Evolutionary conservation across 2,329 filamentous ascomycete genomes (phyloP).

Genomic region (Penicillium sumatraense): DNA sequence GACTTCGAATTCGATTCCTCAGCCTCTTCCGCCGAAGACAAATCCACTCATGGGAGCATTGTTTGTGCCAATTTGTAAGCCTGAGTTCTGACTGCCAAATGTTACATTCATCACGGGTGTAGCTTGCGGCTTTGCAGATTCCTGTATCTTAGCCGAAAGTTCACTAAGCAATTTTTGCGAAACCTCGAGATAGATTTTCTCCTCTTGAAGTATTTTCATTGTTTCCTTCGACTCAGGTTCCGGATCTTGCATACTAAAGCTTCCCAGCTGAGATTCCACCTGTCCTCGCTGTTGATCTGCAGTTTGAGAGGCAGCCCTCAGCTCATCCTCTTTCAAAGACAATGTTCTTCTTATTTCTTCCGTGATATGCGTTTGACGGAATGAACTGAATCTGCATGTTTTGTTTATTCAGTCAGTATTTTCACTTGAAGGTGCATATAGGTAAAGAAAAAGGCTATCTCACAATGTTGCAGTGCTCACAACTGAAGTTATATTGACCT

Average conservation of each 20-base stretch:
- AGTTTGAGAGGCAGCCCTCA: not conserved
- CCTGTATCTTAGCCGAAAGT: slow-evolving; percentile 5
- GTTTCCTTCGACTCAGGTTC: not conserved
- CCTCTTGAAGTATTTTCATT: not conserved
- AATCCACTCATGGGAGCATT: slow-evolving; percentile 3
- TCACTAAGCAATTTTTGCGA: slow-evolving; percentile 7
- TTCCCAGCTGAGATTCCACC: not conserved
- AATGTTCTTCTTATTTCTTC: not conserved
- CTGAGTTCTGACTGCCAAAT: slow-evolving; percentile 6
- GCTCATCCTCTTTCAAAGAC: slow-evolving; percentile 1
- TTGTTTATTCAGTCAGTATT: not conserved
- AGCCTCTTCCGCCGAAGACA: not conserved
- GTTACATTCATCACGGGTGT: not conserved
- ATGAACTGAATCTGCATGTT: slow-evolving; percentile 3
- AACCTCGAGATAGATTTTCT: not conserved
- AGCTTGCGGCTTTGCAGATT: slow-evolving; percentile 2
- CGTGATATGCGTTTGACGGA: not conserved
- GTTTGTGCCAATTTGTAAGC: slow-evolving; percentile 1
- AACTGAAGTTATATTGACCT: slow-evolving; percentile 13
- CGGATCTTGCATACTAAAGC: not conserved
- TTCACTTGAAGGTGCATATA: not conserved
- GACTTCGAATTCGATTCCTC: not conserved
- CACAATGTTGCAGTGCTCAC: slow-evolving; percentile 16
- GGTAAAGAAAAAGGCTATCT: not conserved
- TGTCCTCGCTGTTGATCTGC: not conserved